Conservation (phyloP, 108 stramenopile species). For the Skeletonema potamos region DNA sequence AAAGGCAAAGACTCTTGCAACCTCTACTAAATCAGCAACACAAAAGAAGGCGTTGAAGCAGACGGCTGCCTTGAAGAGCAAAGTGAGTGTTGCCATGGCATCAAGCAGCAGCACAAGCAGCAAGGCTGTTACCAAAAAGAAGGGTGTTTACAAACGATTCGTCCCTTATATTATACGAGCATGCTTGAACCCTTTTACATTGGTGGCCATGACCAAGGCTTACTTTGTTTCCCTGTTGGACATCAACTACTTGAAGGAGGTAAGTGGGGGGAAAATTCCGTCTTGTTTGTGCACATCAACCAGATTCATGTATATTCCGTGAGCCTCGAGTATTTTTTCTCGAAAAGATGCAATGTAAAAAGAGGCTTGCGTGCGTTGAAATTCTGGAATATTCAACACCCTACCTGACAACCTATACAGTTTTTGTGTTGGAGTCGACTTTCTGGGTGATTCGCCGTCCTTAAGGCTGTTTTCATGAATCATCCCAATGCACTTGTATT, state of each 20-base stretch:
- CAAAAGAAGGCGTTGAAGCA: conserved; percentile 15
- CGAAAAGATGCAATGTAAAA: not conserved
- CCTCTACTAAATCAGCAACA: conserved; percentile 51
- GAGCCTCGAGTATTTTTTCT: not conserved
- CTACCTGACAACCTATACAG: conserved; percentile 11
- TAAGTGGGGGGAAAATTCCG: conserved; percentile 15
- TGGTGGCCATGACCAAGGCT: conserved; percentile 68
- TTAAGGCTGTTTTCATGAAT: conserved; percentile 66
- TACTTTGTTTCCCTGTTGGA: conserved; percentile 74
- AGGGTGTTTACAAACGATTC: conserved; percentile 44
- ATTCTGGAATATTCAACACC: conserved; percentile 32
- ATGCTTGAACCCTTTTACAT: conserved; percentile 77
- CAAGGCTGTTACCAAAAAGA: conserved; percentile 25
- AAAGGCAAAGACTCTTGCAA: conserved; percentile 34
- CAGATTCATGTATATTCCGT: conserved; percentile 52
- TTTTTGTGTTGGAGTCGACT: conserved; percentile 20
- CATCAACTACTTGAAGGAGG: conserved; percentile 68
- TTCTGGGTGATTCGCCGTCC: conserved; percentile 42
- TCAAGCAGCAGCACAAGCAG: conserved; percentile 19
- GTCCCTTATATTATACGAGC: conserved; percentile 82
- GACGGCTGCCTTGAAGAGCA: conserved; percentile 38
- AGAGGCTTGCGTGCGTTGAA: conserved; percentile 43
- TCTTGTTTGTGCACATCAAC: not conserved
- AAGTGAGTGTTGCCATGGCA: conserved; percentile 34
- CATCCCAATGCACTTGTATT: not conserved